Conservation (phyloP, 2,329 filamentous ascomycete genomes). For the Neonectria magnoliae region DNA sequence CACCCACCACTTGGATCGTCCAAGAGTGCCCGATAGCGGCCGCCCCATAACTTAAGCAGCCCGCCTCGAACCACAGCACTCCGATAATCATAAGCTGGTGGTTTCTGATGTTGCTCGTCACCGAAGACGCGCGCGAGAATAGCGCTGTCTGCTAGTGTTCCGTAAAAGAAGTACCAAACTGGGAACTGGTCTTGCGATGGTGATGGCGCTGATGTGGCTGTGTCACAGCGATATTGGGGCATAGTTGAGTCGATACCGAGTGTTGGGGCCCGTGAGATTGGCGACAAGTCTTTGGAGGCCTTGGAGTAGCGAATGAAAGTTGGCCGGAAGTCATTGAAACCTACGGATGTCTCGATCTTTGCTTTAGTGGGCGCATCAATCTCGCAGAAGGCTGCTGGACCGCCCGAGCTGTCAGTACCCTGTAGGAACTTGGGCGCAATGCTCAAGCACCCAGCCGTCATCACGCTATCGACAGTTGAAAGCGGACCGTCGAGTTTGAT, state of each 20-base stretch:
- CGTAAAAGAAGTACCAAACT: slow-evolving; percentile 22
- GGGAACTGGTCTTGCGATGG: slow-evolving; percentile 12
- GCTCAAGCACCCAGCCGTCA: not conserved
- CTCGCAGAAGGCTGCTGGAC: slow-evolving; percentile 1
- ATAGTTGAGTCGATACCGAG: slow-evolving; percentile 14
- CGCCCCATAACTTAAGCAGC: not conserved
- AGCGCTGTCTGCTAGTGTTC: not conserved
- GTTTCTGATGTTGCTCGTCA: not conserved
- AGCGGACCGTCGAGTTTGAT: slow-evolving; percentile 8
- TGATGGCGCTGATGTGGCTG: not conserved
- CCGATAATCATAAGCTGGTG: not conserved
- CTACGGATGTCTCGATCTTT: not conserved
- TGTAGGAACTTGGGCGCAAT: not conserved
- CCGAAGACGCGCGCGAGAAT: not conserved
- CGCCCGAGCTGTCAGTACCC: not conserved
- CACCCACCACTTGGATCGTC: not conserved
- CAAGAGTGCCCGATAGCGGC: slow-evolving; percentile 8
- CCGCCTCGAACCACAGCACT: not conserved
- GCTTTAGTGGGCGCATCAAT: not conserved
- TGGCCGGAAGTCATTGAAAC: not conserved
- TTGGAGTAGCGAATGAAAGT: slow-evolving; percentile 14
- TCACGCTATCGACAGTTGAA: not conserved
- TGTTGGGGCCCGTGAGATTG: not conserved
- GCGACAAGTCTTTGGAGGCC: slow-evolving; percentile 5
- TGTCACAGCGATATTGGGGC: slow-evolving; percentile 1